Conservation (phyloP, 306 rosid species). For the Prunus mira region DNA sequence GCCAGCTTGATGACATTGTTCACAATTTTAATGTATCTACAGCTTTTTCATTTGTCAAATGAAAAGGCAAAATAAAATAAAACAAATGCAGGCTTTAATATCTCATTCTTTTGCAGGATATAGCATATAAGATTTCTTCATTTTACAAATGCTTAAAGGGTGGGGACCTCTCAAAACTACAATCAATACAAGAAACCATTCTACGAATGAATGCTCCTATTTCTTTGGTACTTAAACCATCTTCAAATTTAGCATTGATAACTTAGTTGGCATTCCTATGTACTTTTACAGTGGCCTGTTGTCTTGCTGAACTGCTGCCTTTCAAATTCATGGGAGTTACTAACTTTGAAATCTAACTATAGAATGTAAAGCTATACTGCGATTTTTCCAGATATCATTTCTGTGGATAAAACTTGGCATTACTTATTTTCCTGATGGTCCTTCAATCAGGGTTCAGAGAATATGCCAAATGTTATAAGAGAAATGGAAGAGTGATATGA, state of each 20-base stretch:
- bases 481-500: neutral
- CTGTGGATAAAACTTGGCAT: neutral
- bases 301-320: neutral
- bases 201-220: conserved; percentile 29
- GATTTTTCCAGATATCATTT: neutral
- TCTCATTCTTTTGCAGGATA: conserved; percentile 21
- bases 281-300: neutral
- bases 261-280: neutral
- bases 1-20: neutral
- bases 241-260: neutral
- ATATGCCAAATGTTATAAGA: neutral
- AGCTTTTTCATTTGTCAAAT: neutral
- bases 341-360: neutral
- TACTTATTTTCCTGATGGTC: neutral
- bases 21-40: neutral
- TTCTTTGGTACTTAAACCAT: conserved; percentile 23
- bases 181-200: conserved; percentile 28
- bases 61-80: neutral
- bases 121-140: conserved; percentile 27
- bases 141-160: conserved; percentile 5
- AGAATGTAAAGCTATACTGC: neutral
- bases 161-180: conserved; percentile 31
- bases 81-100: neutral
- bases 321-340: neutral
- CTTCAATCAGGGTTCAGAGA: neutral